Evolutionary conservation across 2,329 filamentous ascomycete species (phyloP).

Genomic region (Fusarium irregulare): DNA sequence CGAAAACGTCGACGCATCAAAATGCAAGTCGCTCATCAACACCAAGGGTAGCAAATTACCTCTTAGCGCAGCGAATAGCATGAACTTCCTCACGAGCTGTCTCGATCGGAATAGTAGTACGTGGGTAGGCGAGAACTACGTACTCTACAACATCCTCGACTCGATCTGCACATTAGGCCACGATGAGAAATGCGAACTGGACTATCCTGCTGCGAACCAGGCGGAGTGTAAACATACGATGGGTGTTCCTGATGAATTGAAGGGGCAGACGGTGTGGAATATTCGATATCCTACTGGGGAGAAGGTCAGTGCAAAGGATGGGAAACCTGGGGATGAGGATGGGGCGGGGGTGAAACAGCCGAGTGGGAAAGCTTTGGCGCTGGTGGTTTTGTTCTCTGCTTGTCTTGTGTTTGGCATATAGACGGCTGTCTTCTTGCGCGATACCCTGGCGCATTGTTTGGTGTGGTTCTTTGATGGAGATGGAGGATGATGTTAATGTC

Average conservation of each 20-base stretch:
- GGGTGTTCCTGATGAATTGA: constrained; percentile 52
- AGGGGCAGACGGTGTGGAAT: constrained; percentile 57
- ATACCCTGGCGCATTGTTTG: background rate
- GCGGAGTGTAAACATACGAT: constrained; percentile 57
- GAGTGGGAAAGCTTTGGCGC: constrained; percentile 15
- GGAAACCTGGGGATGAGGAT: constrained; percentile 26
- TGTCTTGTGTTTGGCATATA: constrained; percentile 24
- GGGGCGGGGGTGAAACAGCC: constrained; percentile 6
- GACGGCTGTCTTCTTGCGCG: background rate
- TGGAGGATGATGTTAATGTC: constrained; percentile 21
- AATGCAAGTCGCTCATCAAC: constrained; percentile 62
- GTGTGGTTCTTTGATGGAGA: no score
- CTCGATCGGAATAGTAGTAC: constrained; percentile 51
- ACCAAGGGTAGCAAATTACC: constrained; percentile 55
- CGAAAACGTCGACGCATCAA: constrained; percentile 56
- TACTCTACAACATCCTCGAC: constrained; percentile 64
- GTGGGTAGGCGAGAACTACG: constrained; percentile 62
- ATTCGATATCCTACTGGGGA: constrained; percentile 60
- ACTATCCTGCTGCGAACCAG: constrained; percentile 59
- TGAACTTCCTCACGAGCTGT: constrained; percentile 63
- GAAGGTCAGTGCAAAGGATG: constrained; percentile 51
- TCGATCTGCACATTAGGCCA: constrained; percentile 58
- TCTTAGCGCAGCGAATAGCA: constrained; percentile 62
- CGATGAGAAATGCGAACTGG: constrained; percentile 59
- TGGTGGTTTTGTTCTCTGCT: constrained; percentile 29